Evolutionary conservation across 2,329 filamentous ascomycete genomes (phyloP), one percentile per base, ranked within the genome.

Genomic region (Fusarium incarnatum): DNA sequence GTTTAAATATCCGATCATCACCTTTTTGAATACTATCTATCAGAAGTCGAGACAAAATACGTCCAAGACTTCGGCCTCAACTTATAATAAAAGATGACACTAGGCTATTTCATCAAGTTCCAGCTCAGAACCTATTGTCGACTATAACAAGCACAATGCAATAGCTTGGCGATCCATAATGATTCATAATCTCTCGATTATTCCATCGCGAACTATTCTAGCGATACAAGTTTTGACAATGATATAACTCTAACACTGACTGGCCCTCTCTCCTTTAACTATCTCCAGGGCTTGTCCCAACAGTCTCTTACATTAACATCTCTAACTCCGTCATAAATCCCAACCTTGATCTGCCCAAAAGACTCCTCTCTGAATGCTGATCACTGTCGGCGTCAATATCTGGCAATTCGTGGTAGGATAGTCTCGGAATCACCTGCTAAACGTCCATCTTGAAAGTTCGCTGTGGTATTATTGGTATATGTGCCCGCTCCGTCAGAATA

Each of bases 381-480:
- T n/a, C 30, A 32, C 47, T 50, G 22, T 34, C 30, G 32, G 20
- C 32, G 47, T 50, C 47, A n/a, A 40, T 25, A 40, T 45, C 49
- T 37, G 22, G 32, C 10, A 48, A 47, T 48, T 25, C 34, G 20
- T 44, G 45, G 52, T 32, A 57, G 46, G 50, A 69, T 41, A 32
- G 37, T 53, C 37, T 27, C 23, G 37, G 25, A 49, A 53, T 53
- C 56, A 61, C 46, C 46, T 47, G 52, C 40, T 61, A 46, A 49
- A 42, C 34, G 54, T 56, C 34, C 45, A 60, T 64, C 42, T 52
- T 40, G 34, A 44, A 55, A 54, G 41, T 57, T 67, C 52, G 63
- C 60, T 69, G 59, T 65, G 52, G 67, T 68, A 75, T 75, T 74
- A 74, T 70, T 71, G 73, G 68, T 71, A 75, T 75, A 73, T 70